These are phyloP conservation scores for Pseudohalonectria lignicola DNA, from an alignment of 2,329 filamentous ascomycete genomes.

Conservation along the genomic window DNA sequence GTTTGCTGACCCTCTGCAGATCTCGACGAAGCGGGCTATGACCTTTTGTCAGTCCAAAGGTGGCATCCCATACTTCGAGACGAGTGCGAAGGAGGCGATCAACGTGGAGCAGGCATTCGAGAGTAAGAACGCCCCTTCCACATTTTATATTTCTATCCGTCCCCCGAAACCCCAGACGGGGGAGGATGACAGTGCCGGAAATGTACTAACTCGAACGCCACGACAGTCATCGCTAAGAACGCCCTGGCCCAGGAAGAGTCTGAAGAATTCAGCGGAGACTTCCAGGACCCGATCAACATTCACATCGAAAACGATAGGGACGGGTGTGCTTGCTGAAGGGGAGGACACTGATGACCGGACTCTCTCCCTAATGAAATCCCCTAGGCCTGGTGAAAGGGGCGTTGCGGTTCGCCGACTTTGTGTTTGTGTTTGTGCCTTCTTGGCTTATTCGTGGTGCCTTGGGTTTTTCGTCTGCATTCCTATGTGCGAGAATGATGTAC, in stretches of 20 bases:
- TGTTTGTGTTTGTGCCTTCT: no score
- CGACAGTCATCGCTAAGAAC: slow-evolving; percentile 83
- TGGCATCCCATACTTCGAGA: slow-evolving; percentile 97
- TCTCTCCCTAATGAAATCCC: no score
- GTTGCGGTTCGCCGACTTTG: no score
- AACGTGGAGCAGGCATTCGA: slow-evolving; percentile 83
- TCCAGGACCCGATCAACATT: slow-evolving; percentile 96
- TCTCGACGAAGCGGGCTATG: slow-evolving; percentile 91
- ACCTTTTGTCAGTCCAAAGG: slow-evolving; percentile 97
- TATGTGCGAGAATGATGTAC: background rate
- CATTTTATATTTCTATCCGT: background rate
- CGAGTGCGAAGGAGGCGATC: slow-evolving; percentile 95
- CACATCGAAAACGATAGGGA: slow-evolving; percentile 90
- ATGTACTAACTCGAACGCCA: no score
- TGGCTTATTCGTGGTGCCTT: no score
- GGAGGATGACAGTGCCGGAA: no score
- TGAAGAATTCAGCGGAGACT: slow-evolving; percentile 94
- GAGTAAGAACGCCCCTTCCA: slow-evolving; percentile 28
- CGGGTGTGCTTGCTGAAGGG: slow-evolving; percentile 74
- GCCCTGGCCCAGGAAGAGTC: slow-evolving; percentile 94
- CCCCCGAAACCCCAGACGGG: no score
- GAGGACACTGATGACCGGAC: no score
- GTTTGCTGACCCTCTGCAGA: slow-evolving; percentile 31
- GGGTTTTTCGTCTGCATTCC: no score
- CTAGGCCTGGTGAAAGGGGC: no score